phyloP scores from a whole-genome alignment of 2,329 filamentous ascomycete genomes.

The Aspergillus novofumigatus region DNA sequence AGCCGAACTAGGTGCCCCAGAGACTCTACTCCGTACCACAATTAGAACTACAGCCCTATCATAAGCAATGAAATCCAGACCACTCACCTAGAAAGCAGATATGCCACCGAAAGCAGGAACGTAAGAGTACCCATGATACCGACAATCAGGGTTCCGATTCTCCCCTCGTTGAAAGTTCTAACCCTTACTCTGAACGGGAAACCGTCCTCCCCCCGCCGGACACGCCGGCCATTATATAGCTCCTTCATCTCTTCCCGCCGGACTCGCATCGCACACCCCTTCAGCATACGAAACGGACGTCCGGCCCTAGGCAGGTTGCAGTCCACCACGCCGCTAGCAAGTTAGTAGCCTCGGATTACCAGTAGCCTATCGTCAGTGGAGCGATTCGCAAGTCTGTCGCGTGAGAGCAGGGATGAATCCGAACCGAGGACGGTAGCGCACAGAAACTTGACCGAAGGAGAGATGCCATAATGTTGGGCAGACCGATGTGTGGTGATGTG shows the following conservation, averaged over 20 bases:
- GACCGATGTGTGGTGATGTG: neutral
- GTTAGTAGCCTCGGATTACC: too few relatives aligned
- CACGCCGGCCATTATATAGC: neutral
- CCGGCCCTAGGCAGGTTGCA: neutral
- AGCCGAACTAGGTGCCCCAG: neutral
- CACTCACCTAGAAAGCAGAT: conserved; percentile 14
- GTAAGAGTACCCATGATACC: conserved; percentile 10
- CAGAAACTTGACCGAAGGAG: neutral
- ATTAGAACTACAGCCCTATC: neutral
- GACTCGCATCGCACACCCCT: neutral
- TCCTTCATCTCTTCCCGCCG: neutral
- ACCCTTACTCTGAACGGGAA: neutral
- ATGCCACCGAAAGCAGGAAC: conserved; percentile 7
- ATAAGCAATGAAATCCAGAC: neutral
- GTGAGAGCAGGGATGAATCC: too few relatives aligned
- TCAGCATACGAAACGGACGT: neutral
- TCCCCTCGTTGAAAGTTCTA: neutral
- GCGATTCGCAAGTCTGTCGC: neutral
- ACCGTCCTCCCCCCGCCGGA: conserved; percentile 3
- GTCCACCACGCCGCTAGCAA: neutral
- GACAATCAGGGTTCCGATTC: neutral
- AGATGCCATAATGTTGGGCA: neutral
- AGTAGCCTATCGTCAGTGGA: neutral
- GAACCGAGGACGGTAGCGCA: too few relatives aligned
- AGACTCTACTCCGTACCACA: conserved; percentile 4